Conservation (phyloP, 805 yeast genomes). For the Hanseniaspora valbyensis region DNA sequence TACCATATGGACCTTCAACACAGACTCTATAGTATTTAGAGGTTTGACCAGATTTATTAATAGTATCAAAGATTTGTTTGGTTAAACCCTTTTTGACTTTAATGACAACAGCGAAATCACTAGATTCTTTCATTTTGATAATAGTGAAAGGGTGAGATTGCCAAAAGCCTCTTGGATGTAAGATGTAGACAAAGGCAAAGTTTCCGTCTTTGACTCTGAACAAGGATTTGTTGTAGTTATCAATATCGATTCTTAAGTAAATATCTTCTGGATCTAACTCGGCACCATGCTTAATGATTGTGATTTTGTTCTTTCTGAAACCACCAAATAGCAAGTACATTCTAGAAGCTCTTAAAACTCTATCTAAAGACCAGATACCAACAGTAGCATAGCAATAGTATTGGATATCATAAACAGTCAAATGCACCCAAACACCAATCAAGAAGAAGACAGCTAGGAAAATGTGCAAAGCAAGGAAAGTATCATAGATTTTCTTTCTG, state of each 20-base stretch:
- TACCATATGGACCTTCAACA: slow-evolving; percentile 16
- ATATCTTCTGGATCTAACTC: background rate
- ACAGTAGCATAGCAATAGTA: slow-evolving; percentile 41
- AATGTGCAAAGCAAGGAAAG: slow-evolving; percentile 34
- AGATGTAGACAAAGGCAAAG: slow-evolving; percentile 13
- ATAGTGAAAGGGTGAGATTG: slow-evolving; percentile 16
- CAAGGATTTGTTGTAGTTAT: slow-evolving; percentile 9
- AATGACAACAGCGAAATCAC: background rate
- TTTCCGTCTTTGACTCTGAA: slow-evolving; percentile 11
- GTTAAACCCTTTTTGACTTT: slow-evolving; percentile 15
- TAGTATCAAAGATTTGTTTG: background rate
- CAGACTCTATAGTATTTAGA: background rate
- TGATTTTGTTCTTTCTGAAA: slow-evolving; percentile 7
- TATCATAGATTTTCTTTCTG: slow-evolving; percentile 38
- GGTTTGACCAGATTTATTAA: background rate
- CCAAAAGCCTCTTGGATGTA: slow-evolving; percentile 7
- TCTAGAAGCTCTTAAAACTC: slow-evolving; percentile 44
- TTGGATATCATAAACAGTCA: slow-evolving; percentile 35
- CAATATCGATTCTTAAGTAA: slow-evolving; percentile 5
- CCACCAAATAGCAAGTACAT: slow-evolving; percentile 24
- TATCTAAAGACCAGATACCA: slow-evolving; percentile 59
- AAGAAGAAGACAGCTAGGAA: slow-evolving; percentile 34
- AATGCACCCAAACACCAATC: slow-evolving; percentile 37
- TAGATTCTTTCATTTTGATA: background rate
- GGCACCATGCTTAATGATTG: background rate